These are phyloP conservation scores for Trichoderma cornu-damae DNA, from an alignment of 2,329 filamentous ascomycete genomes.

Conservation along the genomic window DNA sequence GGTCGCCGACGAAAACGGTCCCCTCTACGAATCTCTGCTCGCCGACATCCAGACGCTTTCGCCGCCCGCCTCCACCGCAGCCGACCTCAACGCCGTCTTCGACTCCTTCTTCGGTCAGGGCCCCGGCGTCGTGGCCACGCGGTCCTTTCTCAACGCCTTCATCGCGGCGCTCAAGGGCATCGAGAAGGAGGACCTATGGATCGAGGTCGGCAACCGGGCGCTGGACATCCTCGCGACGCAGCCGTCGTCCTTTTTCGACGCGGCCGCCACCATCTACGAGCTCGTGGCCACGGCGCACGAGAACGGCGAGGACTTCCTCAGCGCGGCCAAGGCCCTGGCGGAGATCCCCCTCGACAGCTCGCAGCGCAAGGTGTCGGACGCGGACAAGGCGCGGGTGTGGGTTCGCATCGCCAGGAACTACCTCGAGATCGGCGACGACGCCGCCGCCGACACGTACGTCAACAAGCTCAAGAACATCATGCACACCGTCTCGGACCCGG, in stretches of 20 bases:
- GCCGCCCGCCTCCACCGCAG: constrained; percentile 34
- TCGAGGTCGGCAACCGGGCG: constrained; percentile 71
- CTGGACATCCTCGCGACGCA: constrained; percentile 59
- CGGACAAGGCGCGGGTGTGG: constrained; percentile 81
- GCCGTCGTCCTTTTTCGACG: constrained; percentile 71
- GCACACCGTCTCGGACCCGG: constrained; percentile 67
- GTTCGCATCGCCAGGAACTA: constrained; percentile 92
- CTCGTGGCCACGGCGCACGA: constrained; percentile 81
- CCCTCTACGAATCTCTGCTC: constrained; percentile 45
- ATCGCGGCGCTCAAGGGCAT: constrained; percentile 58
- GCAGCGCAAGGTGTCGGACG: constrained; percentile 75
- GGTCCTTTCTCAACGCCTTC: constrained; percentile 64
- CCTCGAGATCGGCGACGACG: constrained; percentile 88
- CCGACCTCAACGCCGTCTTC: constrained; percentile 63
- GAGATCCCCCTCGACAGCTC: constrained; percentile 85
- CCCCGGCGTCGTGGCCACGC: constrained; percentile 70
- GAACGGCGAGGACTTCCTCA: constrained; percentile 69
- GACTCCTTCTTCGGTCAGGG: constrained; percentile 62
- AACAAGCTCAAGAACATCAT: constrained; percentile 96
- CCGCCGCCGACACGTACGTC: constrained; percentile 75
- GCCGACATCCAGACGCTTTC: constrained; percentile 39
- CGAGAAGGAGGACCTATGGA: constrained; percentile 59
- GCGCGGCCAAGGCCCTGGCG: constrained; percentile 71
- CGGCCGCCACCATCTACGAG: constrained; percentile 72
- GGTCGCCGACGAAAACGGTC: constrained; percentile 38